Percentiles rank a stretch among this genome's conserved stretches.
These are phyloP conservation scores for Hypoxylon sp. DNA, from an alignment of 2,329 filamentous ascomycete species.

Conservation along the genomic window DNA sequence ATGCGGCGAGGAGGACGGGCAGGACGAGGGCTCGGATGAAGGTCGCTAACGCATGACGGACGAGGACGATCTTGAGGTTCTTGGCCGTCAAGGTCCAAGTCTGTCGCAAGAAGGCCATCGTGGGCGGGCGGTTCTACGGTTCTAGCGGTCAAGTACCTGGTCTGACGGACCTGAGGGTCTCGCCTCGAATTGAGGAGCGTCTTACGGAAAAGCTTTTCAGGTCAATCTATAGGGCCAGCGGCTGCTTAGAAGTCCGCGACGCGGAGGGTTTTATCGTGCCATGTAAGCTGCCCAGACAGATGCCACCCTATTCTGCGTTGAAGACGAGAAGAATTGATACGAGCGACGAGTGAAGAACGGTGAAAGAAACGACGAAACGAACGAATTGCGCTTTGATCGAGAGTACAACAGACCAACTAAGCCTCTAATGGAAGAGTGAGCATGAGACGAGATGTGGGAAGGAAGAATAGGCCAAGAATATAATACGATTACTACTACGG, in stretches of 20 bases:
- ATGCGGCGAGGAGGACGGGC: slow-evolving; percentile 64
- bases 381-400: neutral
- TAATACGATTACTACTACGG: neutral
- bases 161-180: neutral
- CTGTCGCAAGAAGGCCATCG: slow-evolving; percentile 64
- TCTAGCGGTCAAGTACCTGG: neutral
- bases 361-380: slow-evolving; percentile 7
- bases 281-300: slow-evolving; percentile 15
- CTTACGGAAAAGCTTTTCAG: slow-evolving; percentile 1
- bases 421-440: slow-evolving; percentile 9
- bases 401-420: slow-evolving; percentile 4
- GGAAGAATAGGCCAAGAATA: neutral
- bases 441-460: slow-evolving; percentile 8
- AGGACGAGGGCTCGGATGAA: slow-evolving; percentile 65
- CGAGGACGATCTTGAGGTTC: slow-evolving; percentile 66
- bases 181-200: slow-evolving; percentile 10
- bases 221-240: slow-evolving; percentile 12
- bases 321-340: neutral
- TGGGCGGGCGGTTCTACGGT: slow-evolving; percentile 7
- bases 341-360: neutral
- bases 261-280: slow-evolving; percentile 23
- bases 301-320: neutral
- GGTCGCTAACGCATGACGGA: slow-evolving; percentile 61
- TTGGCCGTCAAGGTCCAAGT: slow-evolving; percentile 68
- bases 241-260: slow-evolving; percentile 24